A percentile compares a stretch with the other conserved stretches of the same genome.
Conservation (phyloP, 306 rosid species). For the Lotus japonicus region DNA sequence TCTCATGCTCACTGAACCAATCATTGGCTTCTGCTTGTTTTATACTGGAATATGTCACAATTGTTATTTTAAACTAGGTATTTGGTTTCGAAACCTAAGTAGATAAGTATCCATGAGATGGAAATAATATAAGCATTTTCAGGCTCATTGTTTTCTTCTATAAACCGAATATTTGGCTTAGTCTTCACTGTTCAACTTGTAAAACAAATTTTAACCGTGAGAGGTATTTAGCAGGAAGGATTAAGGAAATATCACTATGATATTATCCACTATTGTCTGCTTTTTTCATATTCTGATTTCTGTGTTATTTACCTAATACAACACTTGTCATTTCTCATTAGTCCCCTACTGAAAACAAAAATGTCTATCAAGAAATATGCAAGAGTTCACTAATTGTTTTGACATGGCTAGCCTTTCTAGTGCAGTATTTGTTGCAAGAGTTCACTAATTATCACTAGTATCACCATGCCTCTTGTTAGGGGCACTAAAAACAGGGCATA, state of each 20-base stretch:
- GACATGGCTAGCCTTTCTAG: neutral
- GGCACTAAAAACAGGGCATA: neutral
- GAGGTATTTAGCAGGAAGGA: neutral
- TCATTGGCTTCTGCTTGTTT: neutral
- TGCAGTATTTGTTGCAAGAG: neutral
- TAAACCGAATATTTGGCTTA: neutral
- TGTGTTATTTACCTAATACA: neutral
- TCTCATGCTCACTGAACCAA: neutral
- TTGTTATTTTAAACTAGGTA: neutral
- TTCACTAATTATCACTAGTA: neutral
- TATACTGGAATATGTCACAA: neutral
- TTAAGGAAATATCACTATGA: neutral
- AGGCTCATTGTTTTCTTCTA: neutral
- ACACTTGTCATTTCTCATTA: neutral
- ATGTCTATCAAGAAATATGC: too few species aligned
- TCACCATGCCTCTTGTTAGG: neutral
- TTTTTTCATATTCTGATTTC: neutral
- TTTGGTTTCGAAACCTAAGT: constrained; percentile 2
- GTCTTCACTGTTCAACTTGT: neutral
- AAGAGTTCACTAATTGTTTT: too few species aligned
- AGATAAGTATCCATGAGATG: neutral
- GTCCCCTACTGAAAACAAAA: neutral
- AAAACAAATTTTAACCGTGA: neutral
- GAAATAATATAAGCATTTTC: neutral
- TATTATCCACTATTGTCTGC: neutral